phyloP scores from a whole-genome alignment of 1,284 basidiomycete species.

The Ustilago shanxiensis region DNA sequence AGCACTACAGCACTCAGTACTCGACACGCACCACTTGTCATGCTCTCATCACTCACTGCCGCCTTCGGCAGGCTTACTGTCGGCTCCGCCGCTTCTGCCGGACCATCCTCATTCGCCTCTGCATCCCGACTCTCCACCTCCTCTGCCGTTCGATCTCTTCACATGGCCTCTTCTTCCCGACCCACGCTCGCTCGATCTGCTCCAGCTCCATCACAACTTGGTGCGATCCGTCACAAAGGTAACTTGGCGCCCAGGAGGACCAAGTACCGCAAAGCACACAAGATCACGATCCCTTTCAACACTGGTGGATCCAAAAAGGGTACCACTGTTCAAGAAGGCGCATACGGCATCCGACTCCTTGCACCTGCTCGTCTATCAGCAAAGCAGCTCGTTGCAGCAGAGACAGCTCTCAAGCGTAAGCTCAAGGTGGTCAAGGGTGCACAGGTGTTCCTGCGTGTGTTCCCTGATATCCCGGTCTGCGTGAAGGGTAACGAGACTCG shows the following conservation, averaged over 20 bases:
- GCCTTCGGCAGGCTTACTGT: constrained; percentile 30
- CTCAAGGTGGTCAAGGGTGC: constrained; percentile 91
- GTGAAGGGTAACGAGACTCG: constrained; percentile 99
- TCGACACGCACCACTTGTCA: background rate
- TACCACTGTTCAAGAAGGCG: constrained; percentile 89
- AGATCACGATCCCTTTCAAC: constrained; percentile 77
- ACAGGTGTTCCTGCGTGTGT: constrained; percentile 88
- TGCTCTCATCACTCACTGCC: constrained; percentile 39
- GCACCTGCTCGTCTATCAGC: constrained; percentile 87
- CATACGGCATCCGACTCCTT: constrained; percentile 90
- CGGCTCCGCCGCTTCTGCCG: constrained; percentile 15
- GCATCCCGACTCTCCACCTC: constrained; percentile 11
- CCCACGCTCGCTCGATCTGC: constrained; percentile 3
- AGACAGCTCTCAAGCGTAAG: constrained; percentile 90
- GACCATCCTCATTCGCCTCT: constrained; percentile 15
- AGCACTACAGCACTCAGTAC: background rate
- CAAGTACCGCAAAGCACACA: constrained; percentile 87
- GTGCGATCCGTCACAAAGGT: constrained; percentile 72
- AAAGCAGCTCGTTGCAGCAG: constrained; percentile 87
- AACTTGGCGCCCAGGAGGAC: constrained; percentile 85
- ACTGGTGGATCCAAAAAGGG: constrained; percentile 90
- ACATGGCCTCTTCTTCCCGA: constrained; percentile 12
- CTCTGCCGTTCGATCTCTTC: constrained; percentile 24
- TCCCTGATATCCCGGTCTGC: constrained; percentile 96
- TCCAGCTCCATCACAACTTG: constrained; percentile 7